A percentile compares a stretch with the other conserved stretches of the same genome.
These are phyloP conservation scores for Alternaria dauci DNA, from an alignment of 2,329 filamentous ascomycete species.

Conservation along the genomic window DNA sequence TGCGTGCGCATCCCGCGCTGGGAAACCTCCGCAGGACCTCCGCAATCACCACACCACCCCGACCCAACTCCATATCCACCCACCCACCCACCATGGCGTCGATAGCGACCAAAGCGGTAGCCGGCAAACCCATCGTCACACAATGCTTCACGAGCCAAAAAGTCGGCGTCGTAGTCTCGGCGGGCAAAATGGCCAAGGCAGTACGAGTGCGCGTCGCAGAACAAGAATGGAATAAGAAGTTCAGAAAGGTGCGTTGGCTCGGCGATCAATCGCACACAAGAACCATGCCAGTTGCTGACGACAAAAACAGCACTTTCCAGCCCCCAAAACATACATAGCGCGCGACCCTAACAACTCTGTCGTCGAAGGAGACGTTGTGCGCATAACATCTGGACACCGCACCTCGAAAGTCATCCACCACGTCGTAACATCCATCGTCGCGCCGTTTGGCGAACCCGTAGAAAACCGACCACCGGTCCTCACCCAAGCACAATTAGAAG, in stretches of 20 bases:
- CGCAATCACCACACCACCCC: constrained; percentile 15
- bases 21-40: constrained; percentile 17
- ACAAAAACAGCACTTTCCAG: constrained; percentile 66
- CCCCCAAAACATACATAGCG: constrained; percentile 72
- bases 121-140: constrained; percentile 35
- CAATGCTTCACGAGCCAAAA: constrained; percentile 41
- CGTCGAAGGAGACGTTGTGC: constrained; percentile 76
- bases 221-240: constrained; percentile 74
- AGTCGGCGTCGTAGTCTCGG: constrained; percentile 75
- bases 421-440: constrained; percentile 77
- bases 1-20: constrained; percentile 7
- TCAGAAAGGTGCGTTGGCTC: constrained; percentile 70
- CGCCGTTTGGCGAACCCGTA: constrained; percentile 71
- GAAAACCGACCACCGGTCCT: constrained; percentile 72
- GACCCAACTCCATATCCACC: constrained; percentile 8
- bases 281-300: constrained; percentile 13
- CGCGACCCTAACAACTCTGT: constrained; percentile 81
- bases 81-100: constrained; percentile 32
- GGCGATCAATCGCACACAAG: neutral
- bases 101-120: constrained; percentile 29
- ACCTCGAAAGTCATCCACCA: constrained; percentile 74
- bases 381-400: constrained; percentile 72
- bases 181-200: constrained; percentile 79
- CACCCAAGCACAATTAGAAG: constrained; percentile 68
- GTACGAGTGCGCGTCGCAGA: constrained; percentile 79